Conservation (phyloP, 768 basidiomycete genomes). For the Panaeolus papilionaceus region DNA sequence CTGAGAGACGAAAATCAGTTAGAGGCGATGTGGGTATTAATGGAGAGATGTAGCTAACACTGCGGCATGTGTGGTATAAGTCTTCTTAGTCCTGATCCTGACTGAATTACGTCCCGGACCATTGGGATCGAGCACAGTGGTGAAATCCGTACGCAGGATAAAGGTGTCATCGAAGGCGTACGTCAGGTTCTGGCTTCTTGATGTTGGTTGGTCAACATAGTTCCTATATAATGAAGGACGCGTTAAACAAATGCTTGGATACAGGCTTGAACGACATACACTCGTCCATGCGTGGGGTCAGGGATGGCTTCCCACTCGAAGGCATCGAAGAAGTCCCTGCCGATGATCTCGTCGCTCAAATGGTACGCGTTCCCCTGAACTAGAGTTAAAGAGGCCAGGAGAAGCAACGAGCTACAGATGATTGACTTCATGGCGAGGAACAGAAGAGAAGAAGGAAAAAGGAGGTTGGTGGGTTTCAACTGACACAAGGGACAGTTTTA, state of each 20-base stretch:
- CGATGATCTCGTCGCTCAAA: constrained; percentile 48
- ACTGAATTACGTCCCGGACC: constrained; percentile 60
- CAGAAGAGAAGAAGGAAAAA: neutral
- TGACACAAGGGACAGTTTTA: neutral
- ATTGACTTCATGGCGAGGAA: neutral
- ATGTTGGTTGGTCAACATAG: constrained; percentile 42
- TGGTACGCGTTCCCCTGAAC: constrained; percentile 46
- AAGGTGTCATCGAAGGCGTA: constrained; percentile 48
- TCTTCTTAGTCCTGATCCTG: constrained; percentile 54
- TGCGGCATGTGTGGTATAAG: constrained; percentile 55
- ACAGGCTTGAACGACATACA: constrained; percentile 47
- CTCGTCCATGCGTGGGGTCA: constrained; percentile 67
- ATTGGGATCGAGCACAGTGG: constrained; percentile 42
- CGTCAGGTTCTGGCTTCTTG: constrained; percentile 52
- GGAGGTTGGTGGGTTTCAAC: neutral
- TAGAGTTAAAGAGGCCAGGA: neutral
- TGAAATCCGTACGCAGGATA: constrained; percentile 53
- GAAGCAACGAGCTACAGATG: neutral
- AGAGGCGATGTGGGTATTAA: neutral
- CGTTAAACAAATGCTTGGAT: neutral
- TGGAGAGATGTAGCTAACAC: constrained; percentile 43
- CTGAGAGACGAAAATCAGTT: constrained; percentile 20
- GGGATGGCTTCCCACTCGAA: constrained; percentile 55
- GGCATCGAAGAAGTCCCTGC: constrained; percentile 48
- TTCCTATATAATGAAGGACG: constrained; percentile 32